Conservation (phyloP, 2,329 filamentous ascomycete species). For the Fusarium secorum region DNA sequence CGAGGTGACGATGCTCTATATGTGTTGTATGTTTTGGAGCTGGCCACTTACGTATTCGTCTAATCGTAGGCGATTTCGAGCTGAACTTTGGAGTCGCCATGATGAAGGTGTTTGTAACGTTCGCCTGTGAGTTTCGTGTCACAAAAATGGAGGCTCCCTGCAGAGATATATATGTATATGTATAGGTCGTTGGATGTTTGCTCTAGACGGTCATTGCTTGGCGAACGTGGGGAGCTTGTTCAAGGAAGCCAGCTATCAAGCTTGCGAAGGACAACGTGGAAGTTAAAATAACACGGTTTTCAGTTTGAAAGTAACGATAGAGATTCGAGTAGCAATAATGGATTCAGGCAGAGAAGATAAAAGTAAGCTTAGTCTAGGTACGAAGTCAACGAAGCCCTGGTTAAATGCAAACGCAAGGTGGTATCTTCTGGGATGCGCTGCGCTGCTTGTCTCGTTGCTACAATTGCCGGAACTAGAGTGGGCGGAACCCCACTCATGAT, state of each 20-base stretch:
- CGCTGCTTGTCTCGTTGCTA: constrained; percentile 3
- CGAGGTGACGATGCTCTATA: background rate
- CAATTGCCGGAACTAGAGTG: constrained; percentile 10
- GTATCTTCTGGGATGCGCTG: constrained; percentile 21
- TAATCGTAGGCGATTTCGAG: constrained; percentile 82
- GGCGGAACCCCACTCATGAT: constrained; percentile 28
- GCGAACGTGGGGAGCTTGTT: constrained; percentile 11
- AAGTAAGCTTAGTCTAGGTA: constrained; percentile 15
- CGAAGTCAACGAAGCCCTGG: constrained; percentile 1
- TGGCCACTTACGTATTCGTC: constrained; percentile 75
- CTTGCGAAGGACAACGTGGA: background rate
- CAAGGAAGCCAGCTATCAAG: background rate
- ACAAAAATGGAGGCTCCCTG: background rate
- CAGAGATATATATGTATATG: background rate
- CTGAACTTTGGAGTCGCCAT: constrained; percentile 64
- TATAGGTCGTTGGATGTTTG: background rate
- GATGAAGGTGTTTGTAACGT: background rate
- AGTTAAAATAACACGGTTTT: background rate
- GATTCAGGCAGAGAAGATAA: background rate
- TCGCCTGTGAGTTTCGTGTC: background rate
- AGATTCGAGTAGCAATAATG: background rate
- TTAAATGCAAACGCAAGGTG: constrained; percentile 32
- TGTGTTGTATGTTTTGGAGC: background rate
- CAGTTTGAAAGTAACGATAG: background rate
- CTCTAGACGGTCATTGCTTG: constrained; percentile 10